Evolutionary conservation across 2,329 filamentous ascomycete species (phyloP), one percentile per base, ranked within the genome.

Genomic region (Nemania bipapillata): DNA sequence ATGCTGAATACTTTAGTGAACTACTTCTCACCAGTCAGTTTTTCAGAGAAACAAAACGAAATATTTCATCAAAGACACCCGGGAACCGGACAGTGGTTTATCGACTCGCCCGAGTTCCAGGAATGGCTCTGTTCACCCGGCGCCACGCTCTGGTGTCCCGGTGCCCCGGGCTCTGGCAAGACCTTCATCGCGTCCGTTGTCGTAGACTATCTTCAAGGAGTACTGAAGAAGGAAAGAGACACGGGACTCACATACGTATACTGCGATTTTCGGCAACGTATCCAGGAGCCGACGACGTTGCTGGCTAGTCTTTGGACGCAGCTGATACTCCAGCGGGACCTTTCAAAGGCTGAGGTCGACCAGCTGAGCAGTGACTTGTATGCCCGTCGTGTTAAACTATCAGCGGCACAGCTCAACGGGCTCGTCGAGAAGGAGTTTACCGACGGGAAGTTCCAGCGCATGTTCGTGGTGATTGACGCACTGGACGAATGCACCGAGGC

Each of bases 181-280:
- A 65, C 55, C 2, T 57, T 64, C 24, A 64, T 64, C 30, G 55
- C 63, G 9, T 54, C 63, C 24, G 60, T 60, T 60, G 47, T 45
- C 35, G 55, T 65, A 5, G 49, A 65, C 40, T 49, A 60, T n/a
- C 56, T 65, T 22, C 47, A 65, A n/a, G 37, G 22, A 2, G 12
- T 58, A 15, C 54, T 65, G 32, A 52, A 65, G 28, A 35, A 37
- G 15, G 63, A 61, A 49, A 47, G 22, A 30, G 50, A 66, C 17
- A 61, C 63, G n/a, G 63, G 54, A 20, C 47, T 66, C 15, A 58
- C 56, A 22, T 66, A 66, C 55, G 37, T 66, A 26, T 66, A 61
- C 37, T 66, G 56, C 63, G 56, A 66, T 59, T 66, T 66, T 11
- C 49, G 63, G 26, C 56, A 57, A 26, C 62, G 55, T 37, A 60